Base-by-base conservation (phyloP, 1,284 basidiomycete genomes). In the Ustilago esculenta region DNA sequence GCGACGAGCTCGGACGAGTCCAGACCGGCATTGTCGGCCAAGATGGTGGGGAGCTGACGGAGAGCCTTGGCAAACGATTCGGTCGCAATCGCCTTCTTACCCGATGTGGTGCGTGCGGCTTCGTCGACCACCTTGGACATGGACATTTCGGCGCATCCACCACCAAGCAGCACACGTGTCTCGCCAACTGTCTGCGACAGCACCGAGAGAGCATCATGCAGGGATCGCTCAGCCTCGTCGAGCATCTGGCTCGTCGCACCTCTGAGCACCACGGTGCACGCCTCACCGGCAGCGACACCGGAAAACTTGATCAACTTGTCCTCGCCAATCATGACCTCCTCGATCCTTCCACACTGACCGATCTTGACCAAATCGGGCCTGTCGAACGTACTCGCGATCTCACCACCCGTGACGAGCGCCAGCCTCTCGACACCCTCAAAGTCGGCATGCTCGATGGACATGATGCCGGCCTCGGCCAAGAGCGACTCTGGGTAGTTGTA, bases 221-320 rank as follows among this genome's bases (percentile, higher is more conserved):
- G 85, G 3, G 96, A 98, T 17, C 96, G 89, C 80, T 98, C 96
- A 4, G 96, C 96, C 84, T 99, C 96, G 79, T 98, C 96, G 21
- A 99, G 90, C 95, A 99, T 98, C 82, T 98, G 96, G 56, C 90
- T 89, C 24, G 96, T 98, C 9, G 94, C 96, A 20, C 96, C 96
- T 20, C 95, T 90, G 4, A 99, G 87, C 12, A 99, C 94, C 43
- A 98, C 94, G 0, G 96, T 99, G 83, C 96, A 98, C n/a, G 96
- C 96, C 83, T 97, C 90, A 23, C 95, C 95, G 24, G 95, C 94
- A 12, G 94, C 94, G 34, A 98, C 95, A 36, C 95, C 96, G 5
- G 94, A 97, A 85, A 99, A 98, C 85, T 98, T 98, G 86, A 98
- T 96, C 65, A 98, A 86, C 92, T 97, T 80, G 84, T 98, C 95